A percentile compares a stretch with the other conserved stretches of the same genome.
Conservation (phyloP, 306 rosid genomes). For the Geum urbanum region DNA sequence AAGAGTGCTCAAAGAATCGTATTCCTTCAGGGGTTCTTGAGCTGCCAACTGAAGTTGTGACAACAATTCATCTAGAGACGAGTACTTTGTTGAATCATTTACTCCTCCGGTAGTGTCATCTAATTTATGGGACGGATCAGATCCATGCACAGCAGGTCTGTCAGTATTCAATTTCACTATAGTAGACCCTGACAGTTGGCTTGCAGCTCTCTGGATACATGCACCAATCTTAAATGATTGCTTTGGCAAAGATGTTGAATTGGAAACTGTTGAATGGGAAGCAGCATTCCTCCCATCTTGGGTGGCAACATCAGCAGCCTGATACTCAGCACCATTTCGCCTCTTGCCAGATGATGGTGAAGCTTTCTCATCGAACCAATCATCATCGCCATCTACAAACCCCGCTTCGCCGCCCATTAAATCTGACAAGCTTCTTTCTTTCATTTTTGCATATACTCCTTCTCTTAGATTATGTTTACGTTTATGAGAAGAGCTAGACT, state of each 20-base stretch:
- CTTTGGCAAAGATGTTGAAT: slow-evolving; percentile 34
- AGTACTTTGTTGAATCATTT: slow-evolving; percentile 44
- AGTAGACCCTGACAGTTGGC: slow-evolving; percentile 73
- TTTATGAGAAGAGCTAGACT: slow-evolving; percentile 48
- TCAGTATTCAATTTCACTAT: slow-evolving; percentile 47
- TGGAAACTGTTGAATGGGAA: slow-evolving; percentile 53
- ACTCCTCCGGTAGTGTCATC: slow-evolving; percentile 49
- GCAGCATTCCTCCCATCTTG: slow-evolving; percentile 60
- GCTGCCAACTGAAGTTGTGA: slow-evolving; percentile 65
- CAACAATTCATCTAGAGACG: slow-evolving; percentile 63
- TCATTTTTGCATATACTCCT: slow-evolving; percentile 41
- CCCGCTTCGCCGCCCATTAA: slow-evolving; percentile 54
- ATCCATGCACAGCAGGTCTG: slow-evolving; percentile 41
- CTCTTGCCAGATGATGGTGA: slow-evolving; percentile 47
- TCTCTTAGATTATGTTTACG: slow-evolving; percentile 71
- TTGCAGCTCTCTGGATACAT: slow-evolving; percentile 89
- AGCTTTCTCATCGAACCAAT: slow-evolving; percentile 45
- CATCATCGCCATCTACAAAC: slow-evolving; percentile 42
- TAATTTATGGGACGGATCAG: slow-evolving; percentile 34
- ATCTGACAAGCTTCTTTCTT: slow-evolving; percentile 74
- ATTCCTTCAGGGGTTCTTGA: slow-evolving; percentile 53
- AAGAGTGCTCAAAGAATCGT: slow-evolving; percentile 34
- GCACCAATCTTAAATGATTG: slow-evolving; percentile 83
- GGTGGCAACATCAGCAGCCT: slow-evolving; percentile 38
- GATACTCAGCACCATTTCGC: slow-evolving; percentile 48